Evolutionary conservation across 228 moss, liverwort and hornwort species (phyloP).

Genomic region (Sphagnum magellanicum): DNA sequence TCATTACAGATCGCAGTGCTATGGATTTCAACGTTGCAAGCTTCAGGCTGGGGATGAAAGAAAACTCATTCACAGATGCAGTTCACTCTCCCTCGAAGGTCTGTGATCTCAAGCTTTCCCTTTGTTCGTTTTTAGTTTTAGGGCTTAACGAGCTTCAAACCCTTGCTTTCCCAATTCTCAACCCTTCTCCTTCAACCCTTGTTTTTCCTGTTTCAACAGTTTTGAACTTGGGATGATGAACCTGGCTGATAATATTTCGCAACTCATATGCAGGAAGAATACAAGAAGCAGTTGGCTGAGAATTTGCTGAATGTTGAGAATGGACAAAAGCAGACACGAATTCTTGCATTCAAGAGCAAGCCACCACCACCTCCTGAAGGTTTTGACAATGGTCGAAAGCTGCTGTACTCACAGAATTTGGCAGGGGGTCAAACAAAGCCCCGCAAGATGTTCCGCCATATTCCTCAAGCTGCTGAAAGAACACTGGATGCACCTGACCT

Average conservation of each 20-base stretch:
- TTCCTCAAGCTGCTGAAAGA: slow-evolving; percentile 92
- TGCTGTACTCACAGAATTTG: slow-evolving; percentile 68
- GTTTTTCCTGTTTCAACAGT: not conserved
- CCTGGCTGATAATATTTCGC: not conserved
- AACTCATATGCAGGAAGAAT: slow-evolving; percentile 63
- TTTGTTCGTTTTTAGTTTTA: not conserved
- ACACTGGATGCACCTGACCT: slow-evolving; percentile 94
- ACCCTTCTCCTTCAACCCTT: slow-evolving; percentile 18
- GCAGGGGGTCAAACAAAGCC: slow-evolving; percentile 45
- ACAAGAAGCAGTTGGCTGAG: slow-evolving; percentile 89
- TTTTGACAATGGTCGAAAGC: slow-evolving; percentile 58
- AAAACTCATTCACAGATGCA: slow-evolving; percentile 33
- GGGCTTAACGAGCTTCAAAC: not conserved
- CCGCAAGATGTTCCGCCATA: slow-evolving; percentile 68
- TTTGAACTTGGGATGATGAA: not conserved
- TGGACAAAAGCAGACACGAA: slow-evolving; percentile 55
- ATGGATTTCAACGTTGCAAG: slow-evolving; percentile 77
- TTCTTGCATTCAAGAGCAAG: slow-evolving; percentile 90
- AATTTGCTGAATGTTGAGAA: slow-evolving; percentile 59
- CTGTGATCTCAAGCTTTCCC: not conserved
- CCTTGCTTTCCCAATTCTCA: not conserved
- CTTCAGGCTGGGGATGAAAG: slow-evolving; percentile 67
- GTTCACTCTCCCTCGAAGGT: slow-evolving; percentile 63
- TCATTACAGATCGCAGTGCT: slow-evolving; percentile 79
- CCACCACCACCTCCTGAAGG: slow-evolving; percentile 86